These are phyloP conservation scores for Wickerhamiella australiensis DNA, from an alignment of 805 yeast species.

Conservation along the genomic window DNA sequence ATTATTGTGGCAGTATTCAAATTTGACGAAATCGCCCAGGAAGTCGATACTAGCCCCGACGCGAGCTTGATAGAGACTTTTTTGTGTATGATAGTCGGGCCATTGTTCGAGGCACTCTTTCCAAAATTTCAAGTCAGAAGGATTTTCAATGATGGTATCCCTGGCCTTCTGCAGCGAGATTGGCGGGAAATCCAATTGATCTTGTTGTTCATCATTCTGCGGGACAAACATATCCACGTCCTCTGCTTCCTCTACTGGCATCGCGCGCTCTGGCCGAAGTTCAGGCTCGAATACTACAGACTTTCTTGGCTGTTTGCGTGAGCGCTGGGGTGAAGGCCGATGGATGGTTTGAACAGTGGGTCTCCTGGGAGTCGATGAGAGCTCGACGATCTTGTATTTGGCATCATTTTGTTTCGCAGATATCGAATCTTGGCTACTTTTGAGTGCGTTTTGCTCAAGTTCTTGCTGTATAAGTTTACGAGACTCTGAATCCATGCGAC, in stretches of 20 bases:
- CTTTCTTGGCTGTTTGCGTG: no score
- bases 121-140: not conserved
- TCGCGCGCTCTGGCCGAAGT: no score
- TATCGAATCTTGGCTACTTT: no score
- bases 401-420: no score
- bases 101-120: not conserved
- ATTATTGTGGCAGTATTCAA: not conserved
- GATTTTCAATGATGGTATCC: not conserved
- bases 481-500: not conserved
- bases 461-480: not conserved
- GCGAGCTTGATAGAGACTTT: not conserved
- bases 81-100: not conserved
- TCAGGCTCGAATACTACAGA: no score
- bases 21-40: not conserved
- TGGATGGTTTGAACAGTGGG: no score
- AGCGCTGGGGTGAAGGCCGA: no score
- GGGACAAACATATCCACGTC: not conserved
- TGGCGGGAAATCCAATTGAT: not conserved
- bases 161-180: not conserved
- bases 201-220: not conserved
- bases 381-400: no score
- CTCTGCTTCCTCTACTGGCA: no score
- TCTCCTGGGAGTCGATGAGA: no score
- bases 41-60: not conserved
- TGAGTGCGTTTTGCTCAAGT: not conserved